Evolutionary conservation across 768 basidiomycete species (phyloP).

Genomic region (Pleurotus tuber-regium): DNA sequence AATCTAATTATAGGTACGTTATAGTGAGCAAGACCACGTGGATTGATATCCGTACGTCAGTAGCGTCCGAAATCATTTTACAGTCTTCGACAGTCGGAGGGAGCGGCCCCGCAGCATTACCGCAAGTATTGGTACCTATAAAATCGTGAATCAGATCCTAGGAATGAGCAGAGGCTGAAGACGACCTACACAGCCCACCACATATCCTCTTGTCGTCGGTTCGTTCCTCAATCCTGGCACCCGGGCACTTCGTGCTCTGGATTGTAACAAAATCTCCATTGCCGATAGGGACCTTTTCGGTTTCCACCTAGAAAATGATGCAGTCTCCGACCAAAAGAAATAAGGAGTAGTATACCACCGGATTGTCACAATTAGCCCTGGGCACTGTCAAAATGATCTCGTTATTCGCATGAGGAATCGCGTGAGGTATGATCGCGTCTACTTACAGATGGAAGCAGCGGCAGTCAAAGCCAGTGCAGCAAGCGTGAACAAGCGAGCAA

Average conservation of each 20-base stretch:
- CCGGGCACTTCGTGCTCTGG: not conserved
- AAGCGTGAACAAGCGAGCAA: slow-evolving; percentile 5
- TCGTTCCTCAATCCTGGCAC: not conserved
- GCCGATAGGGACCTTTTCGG: not conserved
- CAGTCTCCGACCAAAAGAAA: not conserved
- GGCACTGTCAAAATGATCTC: not conserved
- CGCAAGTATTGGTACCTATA: slow-evolving; percentile 3
- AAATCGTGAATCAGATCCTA: not conserved
- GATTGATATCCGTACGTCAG: not conserved
- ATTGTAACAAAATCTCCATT: slow-evolving; percentile 1
- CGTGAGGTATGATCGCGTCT: not conserved
- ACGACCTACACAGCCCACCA: not conserved
- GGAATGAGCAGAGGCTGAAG: not conserved
- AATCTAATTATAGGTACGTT: not conserved
- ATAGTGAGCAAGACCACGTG: not conserved
- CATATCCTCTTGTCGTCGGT: slow-evolving; percentile 10
- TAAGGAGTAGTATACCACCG: not conserved
- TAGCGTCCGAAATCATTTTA: not conserved
- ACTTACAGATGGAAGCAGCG: slow-evolving; percentile 5
- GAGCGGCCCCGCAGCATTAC: not conserved
- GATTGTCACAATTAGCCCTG: not conserved
- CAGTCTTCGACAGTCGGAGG: slow-evolving; percentile 4
- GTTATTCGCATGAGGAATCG: not conserved
- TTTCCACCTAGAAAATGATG: not conserved
- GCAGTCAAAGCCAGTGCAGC: slow-evolving; percentile 1